Evolutionary conservation across 2,329 filamentous ascomycete species (phyloP).

Genomic region (Gremmenia infestans): DNA sequence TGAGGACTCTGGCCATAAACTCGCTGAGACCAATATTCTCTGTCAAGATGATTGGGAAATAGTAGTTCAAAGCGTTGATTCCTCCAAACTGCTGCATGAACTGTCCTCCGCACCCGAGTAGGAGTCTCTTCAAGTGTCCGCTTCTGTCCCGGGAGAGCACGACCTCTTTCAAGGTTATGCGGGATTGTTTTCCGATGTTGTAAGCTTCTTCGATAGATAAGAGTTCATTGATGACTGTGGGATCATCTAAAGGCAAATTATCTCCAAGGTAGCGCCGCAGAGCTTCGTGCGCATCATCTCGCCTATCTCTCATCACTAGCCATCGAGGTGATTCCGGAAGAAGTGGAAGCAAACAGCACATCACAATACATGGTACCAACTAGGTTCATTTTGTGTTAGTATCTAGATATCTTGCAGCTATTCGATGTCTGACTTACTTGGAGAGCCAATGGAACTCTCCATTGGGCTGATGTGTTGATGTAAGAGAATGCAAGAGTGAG

Average conservation of each 20-base stretch:
- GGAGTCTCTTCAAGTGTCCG: constrained; percentile 44
- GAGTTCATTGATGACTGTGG: constrained; percentile 48
- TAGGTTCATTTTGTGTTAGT: background rate
- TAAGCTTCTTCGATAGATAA: constrained; percentile 42
- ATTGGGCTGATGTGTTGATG: constrained; percentile 34
- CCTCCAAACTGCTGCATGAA: constrained; percentile 46
- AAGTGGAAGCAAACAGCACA: constrained; percentile 15
- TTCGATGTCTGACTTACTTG: constrained; percentile 31
- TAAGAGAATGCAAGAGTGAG: constrained; percentile 15
- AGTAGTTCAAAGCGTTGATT: constrained; percentile 38
- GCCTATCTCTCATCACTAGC: constrained; percentile 22
- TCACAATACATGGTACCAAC: constrained; percentile 6
- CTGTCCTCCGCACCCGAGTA: constrained; percentile 43
- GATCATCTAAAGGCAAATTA: constrained; percentile 38
- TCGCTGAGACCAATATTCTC: constrained; percentile 41
- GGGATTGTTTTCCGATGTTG: constrained; percentile 41
- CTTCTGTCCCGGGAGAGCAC: constrained; percentile 11
- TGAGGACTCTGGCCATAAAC: constrained; percentile 46
- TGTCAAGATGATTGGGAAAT: constrained; percentile 44
- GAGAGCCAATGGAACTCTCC: constrained; percentile 48
- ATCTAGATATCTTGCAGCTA: background rate
- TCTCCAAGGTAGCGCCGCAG: constrained; percentile 30
- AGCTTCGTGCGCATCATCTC: constrained; percentile 29
- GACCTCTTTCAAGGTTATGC: constrained; percentile 15
- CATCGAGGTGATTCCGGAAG: constrained; percentile 36